These are phyloP conservation scores for Sphenostylis stenocarpa DNA, from an alignment of 306 rosid genomes.

Conservation along the genomic window DNA sequence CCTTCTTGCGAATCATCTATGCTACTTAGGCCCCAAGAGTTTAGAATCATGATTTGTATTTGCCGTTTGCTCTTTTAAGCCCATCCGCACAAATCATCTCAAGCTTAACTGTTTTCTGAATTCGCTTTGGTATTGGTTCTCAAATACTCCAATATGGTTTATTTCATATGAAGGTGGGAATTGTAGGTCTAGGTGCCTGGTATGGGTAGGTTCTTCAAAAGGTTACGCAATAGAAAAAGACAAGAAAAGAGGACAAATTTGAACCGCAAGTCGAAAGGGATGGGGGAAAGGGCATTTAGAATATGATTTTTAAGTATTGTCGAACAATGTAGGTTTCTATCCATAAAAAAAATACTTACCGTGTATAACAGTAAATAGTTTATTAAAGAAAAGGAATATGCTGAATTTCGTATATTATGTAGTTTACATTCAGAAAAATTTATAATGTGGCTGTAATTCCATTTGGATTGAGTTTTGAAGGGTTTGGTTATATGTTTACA, in stretches of 20 bases:
- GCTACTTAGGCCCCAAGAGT: slow-evolving; percentile 23
- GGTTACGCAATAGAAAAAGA: slow-evolving; percentile 29
- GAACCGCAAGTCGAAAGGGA: slow-evolving; percentile 18
- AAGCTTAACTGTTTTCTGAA: slow-evolving; percentile 3
- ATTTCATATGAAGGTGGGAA: slow-evolving; percentile 11
- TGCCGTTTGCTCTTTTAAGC: slow-evolving; percentile 30
- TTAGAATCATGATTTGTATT: neutral
- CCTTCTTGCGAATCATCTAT: slow-evolving; percentile 19
- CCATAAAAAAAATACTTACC: slow-evolving; percentile 14
- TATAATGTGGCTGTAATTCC: neutral
- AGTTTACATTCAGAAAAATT: neutral
- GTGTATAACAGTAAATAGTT: neutral
- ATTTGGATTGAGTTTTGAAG: neutral
- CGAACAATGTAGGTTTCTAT: slow-evolving; percentile 7
- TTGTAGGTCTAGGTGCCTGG: neutral
- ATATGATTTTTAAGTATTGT: slow-evolving; percentile 19
- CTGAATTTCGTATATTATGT: neutral
- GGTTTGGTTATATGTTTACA: neutral
- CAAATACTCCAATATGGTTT: neutral
- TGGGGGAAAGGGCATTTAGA: slow-evolving; percentile 14
- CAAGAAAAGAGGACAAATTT: slow-evolving; percentile 12
- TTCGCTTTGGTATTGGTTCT: slow-evolving; percentile 17
- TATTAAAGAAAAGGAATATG: neutral
- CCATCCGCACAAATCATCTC: slow-evolving; percentile 29
- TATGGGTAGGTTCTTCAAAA: slow-evolving; percentile 21